These are phyloP conservation scores for Psilocybe cyanescens DNA, from an alignment of 768 basidiomycete species.

Conservation along the genomic window DNA sequence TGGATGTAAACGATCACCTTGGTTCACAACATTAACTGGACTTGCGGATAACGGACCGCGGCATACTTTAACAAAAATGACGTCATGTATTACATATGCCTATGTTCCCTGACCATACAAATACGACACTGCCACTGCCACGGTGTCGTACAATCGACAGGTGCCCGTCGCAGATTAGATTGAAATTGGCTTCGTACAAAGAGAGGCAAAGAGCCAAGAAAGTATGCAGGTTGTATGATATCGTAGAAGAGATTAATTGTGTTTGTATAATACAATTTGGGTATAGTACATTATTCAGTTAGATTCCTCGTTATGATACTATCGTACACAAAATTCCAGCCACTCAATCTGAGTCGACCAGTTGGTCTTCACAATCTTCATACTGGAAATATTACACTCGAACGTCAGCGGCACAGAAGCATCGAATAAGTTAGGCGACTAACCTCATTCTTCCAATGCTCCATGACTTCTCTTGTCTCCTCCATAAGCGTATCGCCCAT, in stretches of 20 bases:
- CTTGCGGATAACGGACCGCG: no score
- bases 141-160: not conserved
- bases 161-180: not conserved
- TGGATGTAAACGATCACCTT: no score
- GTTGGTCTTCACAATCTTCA: constrained; percentile 31
- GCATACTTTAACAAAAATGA: not conserved
- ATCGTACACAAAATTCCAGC: not conserved
- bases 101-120: not conserved
- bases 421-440: constrained; percentile 7
- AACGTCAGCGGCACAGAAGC: not conserved
- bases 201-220: no score
- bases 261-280: not conserved
- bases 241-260: not conserved
- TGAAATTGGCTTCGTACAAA: not conserved
- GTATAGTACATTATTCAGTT: not conserved
- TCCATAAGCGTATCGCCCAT: constrained; percentile 42
- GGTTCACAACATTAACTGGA: no score
- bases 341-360: constrained; percentile 26
- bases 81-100: not conserved
- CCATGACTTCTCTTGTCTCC: constrained; percentile 40
- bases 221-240: no score
- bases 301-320: not conserved
- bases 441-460: constrained; percentile 44
- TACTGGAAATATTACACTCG: constrained; percentile 16
- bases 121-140: not conserved